Conservation (phyloP, 768 basidiomycete species). For the Mycena capillaripes region DNA sequence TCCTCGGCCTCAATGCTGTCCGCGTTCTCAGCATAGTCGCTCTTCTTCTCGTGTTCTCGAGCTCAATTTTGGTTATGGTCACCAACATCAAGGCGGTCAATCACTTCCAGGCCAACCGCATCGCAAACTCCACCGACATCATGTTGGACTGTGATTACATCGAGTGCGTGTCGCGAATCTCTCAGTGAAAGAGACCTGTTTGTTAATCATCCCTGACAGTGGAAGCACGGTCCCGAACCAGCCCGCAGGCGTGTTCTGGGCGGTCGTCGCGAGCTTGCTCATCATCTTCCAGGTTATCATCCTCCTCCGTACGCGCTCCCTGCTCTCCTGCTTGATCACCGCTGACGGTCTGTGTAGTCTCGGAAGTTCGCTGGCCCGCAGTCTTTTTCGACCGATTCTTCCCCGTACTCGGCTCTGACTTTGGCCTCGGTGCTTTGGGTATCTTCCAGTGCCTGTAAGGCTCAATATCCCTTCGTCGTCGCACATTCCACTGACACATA, state of each 20-base stretch:
- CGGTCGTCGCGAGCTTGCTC: constrained; percentile 86
- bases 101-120: constrained; percentile 62
- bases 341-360: constrained; percentile 53
- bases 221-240: constrained; percentile 95
- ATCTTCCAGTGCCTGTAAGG: constrained; percentile 88
- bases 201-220: constrained; percentile 42
- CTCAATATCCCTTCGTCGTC: not conserved
- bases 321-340: not conserved
- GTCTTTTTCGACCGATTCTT: constrained; percentile 89
- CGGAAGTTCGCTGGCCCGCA: constrained; percentile 85
- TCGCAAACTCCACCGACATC: constrained; percentile 47
- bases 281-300: constrained; percentile 86
- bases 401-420: constrained; percentile 88
- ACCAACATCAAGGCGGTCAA: constrained; percentile 85
- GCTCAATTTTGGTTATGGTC: constrained; percentile 80
- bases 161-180: constrained; percentile 62
- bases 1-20: constrained; percentile 84
- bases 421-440: constrained; percentile 91
- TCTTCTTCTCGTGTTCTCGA: constrained; percentile 85
- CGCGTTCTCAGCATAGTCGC: constrained; percentile 83
- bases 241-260: constrained; percentile 93
- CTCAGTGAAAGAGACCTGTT: not conserved
- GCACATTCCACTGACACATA: not conserved
- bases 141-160: constrained; percentile 81
- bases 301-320: constrained; percentile 67